Base-by-base conservation (phyloP, 345 rosid species). In the Diplotaxis tenuifolia region DNA sequence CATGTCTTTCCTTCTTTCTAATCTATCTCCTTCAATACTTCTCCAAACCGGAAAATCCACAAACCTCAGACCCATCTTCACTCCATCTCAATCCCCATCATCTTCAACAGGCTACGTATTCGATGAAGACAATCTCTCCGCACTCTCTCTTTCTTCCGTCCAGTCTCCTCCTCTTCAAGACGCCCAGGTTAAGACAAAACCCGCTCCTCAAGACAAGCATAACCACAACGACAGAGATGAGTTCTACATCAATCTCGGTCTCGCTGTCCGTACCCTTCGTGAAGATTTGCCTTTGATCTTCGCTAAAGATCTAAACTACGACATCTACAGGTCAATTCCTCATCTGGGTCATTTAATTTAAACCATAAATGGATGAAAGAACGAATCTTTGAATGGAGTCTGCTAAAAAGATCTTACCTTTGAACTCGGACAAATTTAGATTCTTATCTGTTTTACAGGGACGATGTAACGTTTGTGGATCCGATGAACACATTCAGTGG, bases 181-280 rank as follows among this genome's bases (percentile, higher is more conserved):
- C 36, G 67, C 86, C 1, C 83, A 84, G 71, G 78, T 74, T 52
- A 75, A 57, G 81, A 78, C 79, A 20, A 76, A 62, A 10, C 69
- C 74, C 5, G 68, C 55, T 71, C 52, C 71, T 1, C 83, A 75
- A 71, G 83, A 84, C 6, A 79, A 82, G 72, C 81, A 78, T 49
- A 77, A 74, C 9, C 86, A 78, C 60, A 82, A 84, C 60, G 83
- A 84, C 69, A 84, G 72, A 66, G 91, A 89, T 70, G 93, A 91
- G n/a, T 93, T 89, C 77, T 91, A 75, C 67, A 84, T 93, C 82
- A 90, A 91, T 61, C 85, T 94, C 25, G 98, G 98, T 54, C 78
- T 91, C 9, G 96, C 97, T 76, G 97, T 94, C 15, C 83, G 97
- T 77, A 91, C 98, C 0, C 96, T 94, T 47, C 92, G 97, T 1